These are phyloP conservation scores for Ramalina intermedia DNA, from an alignment of 495 filamentous ascomycete species.

Conservation along the genomic window DNA sequence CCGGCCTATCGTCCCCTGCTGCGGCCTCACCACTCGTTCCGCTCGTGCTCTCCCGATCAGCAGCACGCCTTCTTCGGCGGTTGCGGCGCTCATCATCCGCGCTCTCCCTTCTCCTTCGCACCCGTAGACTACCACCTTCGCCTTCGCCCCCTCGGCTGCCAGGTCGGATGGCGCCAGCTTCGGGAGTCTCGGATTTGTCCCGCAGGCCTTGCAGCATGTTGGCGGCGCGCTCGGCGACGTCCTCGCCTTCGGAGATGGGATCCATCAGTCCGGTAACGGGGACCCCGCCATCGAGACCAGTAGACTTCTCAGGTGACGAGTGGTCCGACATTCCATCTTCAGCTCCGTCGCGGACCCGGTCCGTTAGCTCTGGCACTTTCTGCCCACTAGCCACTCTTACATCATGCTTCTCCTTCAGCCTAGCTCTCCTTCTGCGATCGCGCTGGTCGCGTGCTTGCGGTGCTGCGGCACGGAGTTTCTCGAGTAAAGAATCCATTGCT, in stretches of 20 bases:
- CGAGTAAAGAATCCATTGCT: constrained; percentile 91
- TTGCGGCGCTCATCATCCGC: constrained; percentile 55
- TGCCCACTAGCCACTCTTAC: constrained; percentile 83
- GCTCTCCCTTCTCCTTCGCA: constrained; percentile 48
- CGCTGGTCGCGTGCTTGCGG: constrained; percentile 77
- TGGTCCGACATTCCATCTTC: constrained; percentile 13
- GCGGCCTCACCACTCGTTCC: constrained; percentile 18
- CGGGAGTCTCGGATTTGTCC: constrained; percentile 40
- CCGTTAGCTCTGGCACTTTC: constrained; percentile 53
- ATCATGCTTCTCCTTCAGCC: constrained; percentile 81
- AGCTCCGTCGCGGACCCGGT: constrained; percentile 16
- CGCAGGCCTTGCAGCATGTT: constrained; percentile 68
- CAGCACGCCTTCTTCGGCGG: constrained; percentile 37
- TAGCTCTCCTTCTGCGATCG: constrained; percentile 72
- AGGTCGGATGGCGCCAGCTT: constrained; percentile 29
- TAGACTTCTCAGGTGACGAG: constrained; percentile 18
- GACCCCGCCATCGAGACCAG: constrained; percentile 9
- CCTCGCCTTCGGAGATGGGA: constrained; percentile 45
- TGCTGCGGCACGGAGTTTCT: constrained; percentile 87
- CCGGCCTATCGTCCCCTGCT: constrained; percentile 7
- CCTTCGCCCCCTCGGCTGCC: constrained; percentile 19
- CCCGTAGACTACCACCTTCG: constrained; percentile 31
- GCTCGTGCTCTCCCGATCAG: constrained; percentile 17
- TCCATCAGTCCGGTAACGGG: constrained; percentile 19
- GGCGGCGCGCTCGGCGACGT: constrained; percentile 71